Evolutionary conservation across 805 yeast species (phyloP), one percentile per base, ranked within the genome.

Genomic region (Schizosaccharomyces cryophilus): DNA sequence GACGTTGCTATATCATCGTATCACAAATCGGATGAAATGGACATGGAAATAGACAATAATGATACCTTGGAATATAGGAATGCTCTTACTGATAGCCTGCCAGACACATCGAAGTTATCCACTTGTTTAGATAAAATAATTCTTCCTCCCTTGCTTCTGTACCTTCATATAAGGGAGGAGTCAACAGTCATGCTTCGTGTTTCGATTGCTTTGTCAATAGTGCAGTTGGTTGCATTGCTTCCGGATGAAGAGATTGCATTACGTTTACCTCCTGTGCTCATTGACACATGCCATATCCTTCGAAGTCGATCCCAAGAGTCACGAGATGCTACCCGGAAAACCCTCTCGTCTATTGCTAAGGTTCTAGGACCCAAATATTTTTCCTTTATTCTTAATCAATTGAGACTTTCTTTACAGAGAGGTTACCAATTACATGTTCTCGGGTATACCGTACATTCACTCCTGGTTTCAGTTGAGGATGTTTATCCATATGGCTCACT

Each of bases 371-470:
- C 95, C 0, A 70, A 72, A 26, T 88, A 88, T 68, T 73, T 90
- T 63, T 76, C 77, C 61, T 87, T 88, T 68, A 79, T 93, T 59
- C 72, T 93, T 29, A 78, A 79, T 62, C 97, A 93, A 68, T 75
- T 93, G 67, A 81, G 79, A 64, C 72, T 83, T 21, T 94, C 96
- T 0, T 74, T 90, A 61, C 77, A 83, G 4, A 77, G 94, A 68
- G 98, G 98, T 30, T 86, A 95, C 15, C 97, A 93, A 69, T 79
- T 88, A 61, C 98, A 93, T 71, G 87, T 93, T 62, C 78, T 93
- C 66, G 87, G 96, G 67, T 93, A 75, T 72, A 86, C 96, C 0
- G 79, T 87, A 4, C 96, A 93, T 70, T 75, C 81, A 59, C 72
- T 90, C 47, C 71, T 93, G 61, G 78, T 78, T 1, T 76, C 80